Base-by-base conservation (phyloP, 176 grass and related monocot species). In the Metroxylon sagu region DNA sequence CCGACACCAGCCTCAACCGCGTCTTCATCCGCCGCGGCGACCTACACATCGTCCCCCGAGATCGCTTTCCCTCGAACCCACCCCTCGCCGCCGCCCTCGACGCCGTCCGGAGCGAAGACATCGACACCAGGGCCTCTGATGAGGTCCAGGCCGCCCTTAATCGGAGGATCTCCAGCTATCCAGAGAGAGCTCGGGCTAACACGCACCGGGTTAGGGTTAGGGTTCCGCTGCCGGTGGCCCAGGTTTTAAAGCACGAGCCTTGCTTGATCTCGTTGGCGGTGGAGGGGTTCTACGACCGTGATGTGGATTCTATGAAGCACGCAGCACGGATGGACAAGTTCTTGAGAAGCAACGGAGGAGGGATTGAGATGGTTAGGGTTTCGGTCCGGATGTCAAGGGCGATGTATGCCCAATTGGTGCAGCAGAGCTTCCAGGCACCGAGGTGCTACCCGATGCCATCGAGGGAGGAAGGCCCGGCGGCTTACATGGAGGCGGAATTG, bases 251-350 rank as follows among this genome's bases (percentile, higher is more conserved):
- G 52, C 80, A 77, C 65, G 93, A 98, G 78, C 87, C 93, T 10
- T 88, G 68, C 65, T 66, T 92, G 59, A 85, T 98, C 30, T 54
- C 87, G 0, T 77, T 89, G 19, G 93, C 84, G 0, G 78, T 92
- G 5, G 81, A 80, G 78, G 93, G 75, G 10, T 98, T 98, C 69
- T 98, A 92, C 3, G 84, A 98, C 56, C 69, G 93, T 51, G 93
- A 98, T 70, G 77, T 98, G 0, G 87, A 98, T 52, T 79, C 72
- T 60, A 98, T 98, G 93, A 98, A 98, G 76, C 79, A 98, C 19
- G 93, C 93, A 0, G 87, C 84, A 17, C 78, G 80, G 71, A 98
- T 98, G 87, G 82, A 85, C 31, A 87, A 55, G 56, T 92, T 98
- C 71, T 69, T 92, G 56, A 92, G 59, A 25, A 72, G 75, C 7